Evolutionary conservation across 139 green algal species (phyloP).

Genomic region (Coelastrella sp.): DNA sequence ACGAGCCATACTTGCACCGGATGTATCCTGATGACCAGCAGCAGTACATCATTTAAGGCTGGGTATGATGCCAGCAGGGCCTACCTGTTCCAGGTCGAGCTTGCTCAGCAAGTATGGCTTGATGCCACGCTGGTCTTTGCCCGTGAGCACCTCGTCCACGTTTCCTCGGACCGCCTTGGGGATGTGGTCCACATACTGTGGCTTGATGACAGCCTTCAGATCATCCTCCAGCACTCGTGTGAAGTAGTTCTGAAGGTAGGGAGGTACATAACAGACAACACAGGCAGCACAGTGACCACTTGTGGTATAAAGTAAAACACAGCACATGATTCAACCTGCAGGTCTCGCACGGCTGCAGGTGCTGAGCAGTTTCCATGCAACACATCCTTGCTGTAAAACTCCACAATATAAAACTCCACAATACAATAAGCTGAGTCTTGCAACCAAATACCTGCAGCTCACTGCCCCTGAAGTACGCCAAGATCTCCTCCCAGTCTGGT

Average conservation of each 20-base stretch:
- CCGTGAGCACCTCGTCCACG: slow-evolving; percentile 81
- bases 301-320: too few species aligned
- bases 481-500: slow-evolving; percentile 98
- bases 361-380: too few species aligned
- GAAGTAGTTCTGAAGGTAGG: slow-evolving; percentile 98
- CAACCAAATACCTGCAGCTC: slow-evolving; percentile 92
- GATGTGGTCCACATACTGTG: slow-evolving; percentile 94
- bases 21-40: too few species aligned
- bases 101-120: slow-evolving; percentile 75
- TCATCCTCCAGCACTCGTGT: slow-evolving; percentile 96
- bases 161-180: slow-evolving; percentile 95
- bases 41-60: too few species aligned
- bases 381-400: too few species aligned
- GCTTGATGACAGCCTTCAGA: slow-evolving; percentile 83
- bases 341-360: too few species aligned
- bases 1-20: too few species aligned
- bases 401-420: too few species aligned
- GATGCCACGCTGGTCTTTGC: slow-evolving; percentile 88
- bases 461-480: slow-evolving; percentile 95
- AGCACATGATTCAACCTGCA: too few species aligned
- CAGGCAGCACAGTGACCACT: not conserved
- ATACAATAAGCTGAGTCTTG: too few species aligned
- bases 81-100: slow-evolving; percentile 90
- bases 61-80: too few species aligned
- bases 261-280: not conserved